These are phyloP conservation scores for Trichoderma afroharzianum DNA, from an alignment of 2,329 filamentous ascomycete species.

Conservation along the genomic window DNA sequence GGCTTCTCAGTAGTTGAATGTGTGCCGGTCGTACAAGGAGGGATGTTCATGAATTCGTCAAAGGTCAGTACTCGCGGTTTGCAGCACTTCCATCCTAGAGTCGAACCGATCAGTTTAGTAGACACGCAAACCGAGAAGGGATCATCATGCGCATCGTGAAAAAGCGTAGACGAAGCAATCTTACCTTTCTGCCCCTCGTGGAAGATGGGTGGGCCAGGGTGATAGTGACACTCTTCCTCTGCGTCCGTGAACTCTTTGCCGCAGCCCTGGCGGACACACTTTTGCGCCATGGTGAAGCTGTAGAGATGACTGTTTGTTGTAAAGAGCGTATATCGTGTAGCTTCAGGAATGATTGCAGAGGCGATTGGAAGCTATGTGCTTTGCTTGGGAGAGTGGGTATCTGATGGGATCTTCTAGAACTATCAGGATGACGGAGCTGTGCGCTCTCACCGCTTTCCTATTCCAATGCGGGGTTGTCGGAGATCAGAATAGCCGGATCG, in stretches of 20 bases:
- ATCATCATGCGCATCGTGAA: neutral
- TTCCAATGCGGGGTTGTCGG: constrained; percentile 30
- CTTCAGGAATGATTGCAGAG: neutral
- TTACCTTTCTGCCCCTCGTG: constrained; percentile 98
- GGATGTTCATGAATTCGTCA: constrained; percentile 92
- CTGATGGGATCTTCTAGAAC: constrained; percentile 37
- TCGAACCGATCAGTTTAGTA: neutral
- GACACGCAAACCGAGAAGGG: neutral
- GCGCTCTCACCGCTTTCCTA: constrained; percentile 35
- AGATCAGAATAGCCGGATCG: neutral
- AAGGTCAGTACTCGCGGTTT: constrained; percentile 95
- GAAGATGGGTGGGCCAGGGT: constrained; percentile 90
- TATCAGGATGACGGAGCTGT: constrained; percentile 27
- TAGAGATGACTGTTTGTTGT: neutral
- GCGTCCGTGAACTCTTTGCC: constrained; percentile 81
- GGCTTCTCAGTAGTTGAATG: constrained; percentile 82
- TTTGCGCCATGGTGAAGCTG: constrained; percentile 59
- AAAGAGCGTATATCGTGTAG: neutral
- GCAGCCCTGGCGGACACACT: constrained; percentile 96
- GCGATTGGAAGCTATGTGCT: neutral
- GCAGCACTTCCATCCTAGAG: constrained; percentile 96
- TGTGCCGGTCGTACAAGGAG: constrained; percentile 87
- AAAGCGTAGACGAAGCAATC: neutral
- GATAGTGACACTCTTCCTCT: constrained; percentile 83
- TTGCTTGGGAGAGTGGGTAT: constrained; percentile 33